Evolutionary conservation across 2,329 filamentous ascomycete species (phyloP).

Genomic region (Venturia asperata): DNA sequence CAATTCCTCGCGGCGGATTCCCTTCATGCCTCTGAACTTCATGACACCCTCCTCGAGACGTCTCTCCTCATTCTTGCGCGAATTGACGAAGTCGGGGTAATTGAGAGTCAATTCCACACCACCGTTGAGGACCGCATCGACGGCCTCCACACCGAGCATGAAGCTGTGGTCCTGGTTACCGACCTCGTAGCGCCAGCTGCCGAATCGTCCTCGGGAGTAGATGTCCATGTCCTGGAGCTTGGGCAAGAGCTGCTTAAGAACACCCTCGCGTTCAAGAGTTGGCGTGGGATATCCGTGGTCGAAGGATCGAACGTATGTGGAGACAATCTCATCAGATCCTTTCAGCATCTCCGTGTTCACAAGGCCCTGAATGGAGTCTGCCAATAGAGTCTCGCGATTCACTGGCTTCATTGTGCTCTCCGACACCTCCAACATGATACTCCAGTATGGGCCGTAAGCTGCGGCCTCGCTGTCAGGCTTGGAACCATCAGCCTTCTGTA

Average conservation of each 20-base stretch:
- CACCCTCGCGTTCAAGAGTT: constrained; percentile 87
- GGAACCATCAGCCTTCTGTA: constrained; percentile 78
- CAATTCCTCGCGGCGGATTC: constrained; percentile 3
- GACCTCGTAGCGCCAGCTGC: constrained; percentile 95
- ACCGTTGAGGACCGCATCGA: constrained; percentile 81
- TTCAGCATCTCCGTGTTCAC: constrained; percentile 97
- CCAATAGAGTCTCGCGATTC: constrained; percentile 73
- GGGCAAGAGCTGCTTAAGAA: constrained; percentile 85
- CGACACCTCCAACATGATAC: constrained; percentile 98
- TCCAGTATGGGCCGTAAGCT: constrained; percentile 95
- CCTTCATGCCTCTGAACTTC: constrained; percentile 43
- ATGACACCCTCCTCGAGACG: constrained; percentile 56
- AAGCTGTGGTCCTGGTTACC: constrained; percentile 98
- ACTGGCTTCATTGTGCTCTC: constrained; percentile 95
- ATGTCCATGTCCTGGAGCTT: constrained; percentile 88
- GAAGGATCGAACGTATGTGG: constrained; percentile 95
- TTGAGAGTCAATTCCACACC: constrained; percentile 88
- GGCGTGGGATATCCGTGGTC: constrained; percentile 98
- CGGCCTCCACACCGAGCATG: constrained; percentile 93
- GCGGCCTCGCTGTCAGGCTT: constrained; percentile 65
- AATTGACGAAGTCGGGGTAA: constrained; percentile 94
- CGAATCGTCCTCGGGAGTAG: constrained; percentile 92
- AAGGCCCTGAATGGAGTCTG: constrained; percentile 89
- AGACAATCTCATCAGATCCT: constrained; percentile 87
- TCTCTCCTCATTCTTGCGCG: constrained; percentile 59